Evolutionary conservation across 192 early-diverging fungal genomes (phyloP), one percentile per base, ranked within the genome.

Genomic region (Coemansia sp.): DNA sequence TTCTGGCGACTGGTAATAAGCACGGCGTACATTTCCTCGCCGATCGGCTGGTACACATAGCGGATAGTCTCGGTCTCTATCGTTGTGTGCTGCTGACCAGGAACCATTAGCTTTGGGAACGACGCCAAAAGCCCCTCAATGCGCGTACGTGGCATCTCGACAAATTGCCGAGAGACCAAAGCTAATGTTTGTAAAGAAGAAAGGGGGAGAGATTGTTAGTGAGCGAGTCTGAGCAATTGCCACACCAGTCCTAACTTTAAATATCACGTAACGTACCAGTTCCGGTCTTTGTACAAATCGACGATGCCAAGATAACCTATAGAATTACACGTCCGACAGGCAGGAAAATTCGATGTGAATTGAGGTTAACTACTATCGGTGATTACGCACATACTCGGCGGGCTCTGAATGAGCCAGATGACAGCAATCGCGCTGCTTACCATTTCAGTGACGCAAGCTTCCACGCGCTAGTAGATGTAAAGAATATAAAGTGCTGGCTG

Each of bases 31-130:
- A 98, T 89, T 5, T 97, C 92, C 68, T 81, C 76, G 43, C 97
- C 97, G 32, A 99, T 85, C 11, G 96, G 96, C 80, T 99, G 97
- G 84, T 99, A 99, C 43, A 99, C 94, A 80, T 95, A 99, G 53
- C 97, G 93, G 30, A 99, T 93, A 61, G 93, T 84, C 27, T 99
- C 97, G 0, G 97, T 98, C 71, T 99, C 96, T 27, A 98, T 90
- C 24, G 94, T 98, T 27, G 97, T 98, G 73, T 97, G 95, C 82
- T 99, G 96, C 69, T 97, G 76, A 20, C 87, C 88, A 8, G 89
- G 76, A 53, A 89, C 90, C 69, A 97, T 93, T 53, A 99, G 85
- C 85, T 98, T 99, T 49, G 97, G 97, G 67, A 99, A 99, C 59
- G 96, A 95, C 11, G 93, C 94, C 64, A 99, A 78, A 38, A 99